Evolutionary conservation across 2,329 filamentous ascomycete species (phyloP).

Genomic region (Phaeosphaeriaceae sp.): DNA sequence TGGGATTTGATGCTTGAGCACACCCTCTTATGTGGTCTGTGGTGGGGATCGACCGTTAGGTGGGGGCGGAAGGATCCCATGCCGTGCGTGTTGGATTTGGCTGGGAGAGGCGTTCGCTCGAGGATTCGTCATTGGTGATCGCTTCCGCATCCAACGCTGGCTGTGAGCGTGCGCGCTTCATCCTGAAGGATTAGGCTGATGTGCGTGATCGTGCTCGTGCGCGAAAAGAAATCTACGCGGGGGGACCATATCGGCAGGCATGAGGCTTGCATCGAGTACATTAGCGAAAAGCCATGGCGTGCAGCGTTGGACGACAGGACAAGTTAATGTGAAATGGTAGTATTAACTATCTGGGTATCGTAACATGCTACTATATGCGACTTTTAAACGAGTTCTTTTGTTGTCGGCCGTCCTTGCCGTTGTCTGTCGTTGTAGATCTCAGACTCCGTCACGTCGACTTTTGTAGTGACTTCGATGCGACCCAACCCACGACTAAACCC

Average conservation of each 20-base stretch:
- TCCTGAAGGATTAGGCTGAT: not conserved
- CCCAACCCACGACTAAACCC: not conserved
- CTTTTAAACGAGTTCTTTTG: conserved; percentile 4
- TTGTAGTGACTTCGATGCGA: conserved; percentile 16
- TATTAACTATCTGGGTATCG: not conserved
- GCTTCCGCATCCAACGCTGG: not conserved
- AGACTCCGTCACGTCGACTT: conserved; percentile 15
- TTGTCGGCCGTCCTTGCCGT: not conserved
- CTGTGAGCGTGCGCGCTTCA: not conserved
- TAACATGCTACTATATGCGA: not conserved
- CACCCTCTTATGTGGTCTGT: not conserved
- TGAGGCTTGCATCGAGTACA: not conserved
- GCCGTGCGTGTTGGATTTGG: not conserved
- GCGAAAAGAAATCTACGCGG: not conserved
- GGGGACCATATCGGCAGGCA: not conserved
- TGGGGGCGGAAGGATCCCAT: not conserved
- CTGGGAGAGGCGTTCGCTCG: not conserved
- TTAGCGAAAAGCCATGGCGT: not conserved
- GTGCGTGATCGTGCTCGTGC: not conserved
- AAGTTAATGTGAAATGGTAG: not conserved
- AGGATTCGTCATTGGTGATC: not conserved
- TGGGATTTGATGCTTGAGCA: not conserved
- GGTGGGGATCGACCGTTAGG: not conserved
- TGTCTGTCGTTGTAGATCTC: not conserved
- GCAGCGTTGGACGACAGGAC: too few species aligned